Evolutionary conservation across 441 rosid species (phyloP).

Genomic region (Erodium chrysanthum): DNA sequence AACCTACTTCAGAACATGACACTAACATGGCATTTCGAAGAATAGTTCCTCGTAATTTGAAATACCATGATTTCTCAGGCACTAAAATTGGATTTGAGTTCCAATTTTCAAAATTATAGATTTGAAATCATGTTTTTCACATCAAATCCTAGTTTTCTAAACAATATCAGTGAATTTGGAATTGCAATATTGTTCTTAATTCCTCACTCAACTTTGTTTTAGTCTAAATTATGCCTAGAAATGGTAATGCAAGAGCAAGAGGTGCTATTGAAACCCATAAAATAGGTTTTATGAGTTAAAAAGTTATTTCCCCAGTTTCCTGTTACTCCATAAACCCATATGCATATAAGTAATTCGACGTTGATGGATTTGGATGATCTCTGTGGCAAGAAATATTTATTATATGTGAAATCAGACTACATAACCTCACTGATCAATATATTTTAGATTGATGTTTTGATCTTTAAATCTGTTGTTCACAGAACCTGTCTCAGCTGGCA

Average conservation of each 20-base stretch:
- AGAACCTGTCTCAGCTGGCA: slow-evolving; percentile 92
- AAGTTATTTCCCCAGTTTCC: neutral
- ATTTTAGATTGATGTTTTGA: neutral
- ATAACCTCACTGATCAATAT: neutral
- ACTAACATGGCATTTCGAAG: too few species aligned
- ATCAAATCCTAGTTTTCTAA: too few species aligned
- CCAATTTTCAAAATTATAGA: too few species aligned
- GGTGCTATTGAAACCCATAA: neutral
- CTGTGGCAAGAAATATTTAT: too few species aligned
- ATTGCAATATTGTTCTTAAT: neutral
- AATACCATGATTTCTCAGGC: too few species aligned
- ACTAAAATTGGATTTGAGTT: too few species aligned
- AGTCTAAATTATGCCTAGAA: neutral
- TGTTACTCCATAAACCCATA: neutral
- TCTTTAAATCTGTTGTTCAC: slow-evolving; percentile 17
- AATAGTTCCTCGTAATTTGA: too few species aligned
- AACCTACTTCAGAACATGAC: too few species aligned
- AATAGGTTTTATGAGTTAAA: neutral
- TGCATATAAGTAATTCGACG: too few species aligned
- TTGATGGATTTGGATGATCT: too few species aligned
- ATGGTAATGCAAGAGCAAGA: neutral
- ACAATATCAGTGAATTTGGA: neutral
- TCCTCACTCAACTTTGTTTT: neutral
- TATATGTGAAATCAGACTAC: too few species aligned
- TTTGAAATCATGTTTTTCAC: too few species aligned